Evolutionary conservation across 2,329 filamentous ascomycete genomes (phyloP).

Genomic region (Stromatinia cepivora): DNA sequence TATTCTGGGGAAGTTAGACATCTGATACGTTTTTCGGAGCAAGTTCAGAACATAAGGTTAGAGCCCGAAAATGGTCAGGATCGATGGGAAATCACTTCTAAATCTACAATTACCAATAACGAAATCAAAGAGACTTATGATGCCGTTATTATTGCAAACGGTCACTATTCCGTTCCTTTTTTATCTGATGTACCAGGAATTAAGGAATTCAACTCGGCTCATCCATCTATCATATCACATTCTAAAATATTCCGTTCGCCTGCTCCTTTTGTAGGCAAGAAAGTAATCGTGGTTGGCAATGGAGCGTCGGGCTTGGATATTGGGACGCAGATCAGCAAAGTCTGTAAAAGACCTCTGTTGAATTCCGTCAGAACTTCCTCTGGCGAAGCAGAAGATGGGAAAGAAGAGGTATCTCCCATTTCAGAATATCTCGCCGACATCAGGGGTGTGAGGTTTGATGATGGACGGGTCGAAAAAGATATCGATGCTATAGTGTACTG

Average conservation of each 20-base stretch:
- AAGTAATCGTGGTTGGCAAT: conserved; percentile 81
- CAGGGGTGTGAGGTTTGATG: conserved; percentile 64
- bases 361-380: conserved; percentile 59
- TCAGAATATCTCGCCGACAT: conserved; percentile 54
- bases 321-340: conserved; percentile 67
- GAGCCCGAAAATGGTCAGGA: conserved; percentile 40
- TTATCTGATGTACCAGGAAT: conserved; percentile 65
- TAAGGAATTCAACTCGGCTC: conserved; percentile 55
- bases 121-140: conserved; percentile 51
- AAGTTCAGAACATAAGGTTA: conserved; percentile 61
- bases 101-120: conserved; percentile 34
- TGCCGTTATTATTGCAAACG: conserved; percentile 72
- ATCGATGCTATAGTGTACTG: conserved; percentile 82
- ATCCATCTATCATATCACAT: conserved; percentile 65
- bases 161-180: conserved; percentile 70
- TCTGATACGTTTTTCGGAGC: conserved; percentile 68
- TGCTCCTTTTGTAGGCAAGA: conserved; percentile 63
- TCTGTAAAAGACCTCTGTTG: conserved; percentile 62
- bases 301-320: conserved; percentile 85
- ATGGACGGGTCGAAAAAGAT: conserved; percentile 63
- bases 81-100: conserved; percentile 55
- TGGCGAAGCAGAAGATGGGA: conserved; percentile 40
- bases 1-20: conserved; percentile 66
- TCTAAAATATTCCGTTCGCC: conserved; percentile 78
- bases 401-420: conserved; percentile 58